Conservation (phyloP, 192 early-diverging fungal genomes). For the Phycomyces nitens region DNA sequence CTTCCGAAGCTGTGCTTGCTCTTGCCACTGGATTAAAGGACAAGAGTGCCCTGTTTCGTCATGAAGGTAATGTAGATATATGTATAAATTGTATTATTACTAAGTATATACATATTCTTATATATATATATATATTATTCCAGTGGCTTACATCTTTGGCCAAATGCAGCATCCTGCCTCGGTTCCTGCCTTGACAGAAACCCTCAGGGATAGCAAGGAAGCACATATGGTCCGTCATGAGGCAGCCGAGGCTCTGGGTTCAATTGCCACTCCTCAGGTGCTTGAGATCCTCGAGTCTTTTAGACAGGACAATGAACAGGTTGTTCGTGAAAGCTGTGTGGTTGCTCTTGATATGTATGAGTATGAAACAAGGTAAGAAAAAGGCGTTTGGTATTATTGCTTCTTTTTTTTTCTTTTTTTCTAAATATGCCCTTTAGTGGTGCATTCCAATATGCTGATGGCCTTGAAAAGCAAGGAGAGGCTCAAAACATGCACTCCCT, state of each 20-base stretch:
- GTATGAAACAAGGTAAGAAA: slow-evolving; percentile 62
- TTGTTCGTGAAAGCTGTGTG: slow-evolving; percentile 87
- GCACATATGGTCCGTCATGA: slow-evolving; percentile 95
- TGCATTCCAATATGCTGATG: slow-evolving; percentile 84
- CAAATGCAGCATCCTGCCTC: slow-evolving; percentile 92
- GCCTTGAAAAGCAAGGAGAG: slow-evolving; percentile 38
- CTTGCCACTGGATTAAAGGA: slow-evolving; percentile 83
- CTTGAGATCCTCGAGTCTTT: slow-evolving; percentile 71
- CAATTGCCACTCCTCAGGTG: slow-evolving; percentile 87
- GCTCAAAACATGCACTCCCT: slow-evolving; percentile 28
- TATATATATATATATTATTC: too few species aligned
- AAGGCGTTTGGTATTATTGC: neutral
- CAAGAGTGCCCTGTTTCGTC: slow-evolving; percentile 80
- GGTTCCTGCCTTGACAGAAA: slow-evolving; percentile 77
- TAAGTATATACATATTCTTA: neutral
- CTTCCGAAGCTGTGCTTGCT: slow-evolving; percentile 75
- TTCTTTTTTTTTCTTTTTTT: neutral
- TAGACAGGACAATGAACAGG: slow-evolving; percentile 68
- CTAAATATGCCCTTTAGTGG: too few species aligned
- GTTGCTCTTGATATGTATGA: slow-evolving; percentile 97
- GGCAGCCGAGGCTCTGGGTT: slow-evolving; percentile 94
- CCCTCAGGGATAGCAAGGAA: slow-evolving; percentile 75
- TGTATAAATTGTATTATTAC: neutral
- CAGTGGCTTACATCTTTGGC: slow-evolving; percentile 91
- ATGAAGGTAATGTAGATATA: slow-evolving; percentile 57